phyloP scores from a whole-genome alignment of 116 monocot genomes.

The Cymodocea nodosa region DNA sequence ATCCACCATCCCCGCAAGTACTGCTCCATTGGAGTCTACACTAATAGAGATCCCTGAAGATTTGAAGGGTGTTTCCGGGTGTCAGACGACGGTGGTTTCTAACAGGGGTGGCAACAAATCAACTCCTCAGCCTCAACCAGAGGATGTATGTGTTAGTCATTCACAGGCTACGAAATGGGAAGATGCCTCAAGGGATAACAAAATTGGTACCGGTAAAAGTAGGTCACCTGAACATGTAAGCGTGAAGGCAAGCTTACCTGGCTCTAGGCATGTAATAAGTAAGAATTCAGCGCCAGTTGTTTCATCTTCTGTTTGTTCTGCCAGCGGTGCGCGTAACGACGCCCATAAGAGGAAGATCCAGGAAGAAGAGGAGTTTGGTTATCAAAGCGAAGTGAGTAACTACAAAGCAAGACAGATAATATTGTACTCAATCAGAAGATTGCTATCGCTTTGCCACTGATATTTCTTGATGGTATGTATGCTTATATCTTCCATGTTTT shows the following conservation, averaged over 20 bases:
- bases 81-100: neutral
- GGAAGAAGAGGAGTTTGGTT: conserved; percentile 50
- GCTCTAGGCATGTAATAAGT: conserved; percentile 15
- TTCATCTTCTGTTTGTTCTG: conserved; percentile 67
- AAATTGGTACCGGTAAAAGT: neutral
- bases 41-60: conserved; percentile 3
- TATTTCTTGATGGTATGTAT: neutral
- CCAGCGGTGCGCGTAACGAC: conserved; percentile 32
- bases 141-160: conserved; percentile 6
- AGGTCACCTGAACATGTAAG: conserved; percentile 2
- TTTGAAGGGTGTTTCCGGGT: neutral
- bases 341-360: conserved; percentile 31
- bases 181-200: conserved; percentile 9
- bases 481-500: neutral
- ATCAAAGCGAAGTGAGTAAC: conserved; percentile 53
- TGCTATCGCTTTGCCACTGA: neutral
- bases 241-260: conserved; percentile 7
- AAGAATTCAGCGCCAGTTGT: conserved; percentile 27
- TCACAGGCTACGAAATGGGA: conserved; percentile 10
- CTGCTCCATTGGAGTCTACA: conserved; percentile 8
- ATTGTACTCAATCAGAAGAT: neutral
- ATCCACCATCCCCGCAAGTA: conserved; percentile 10
- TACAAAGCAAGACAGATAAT: neutral
- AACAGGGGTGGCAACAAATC: conserved; percentile 4
- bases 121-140: conserved; percentile 2